phyloP scores from a whole-genome alignment of 495 filamentous ascomycete genomes.

The Aspergillus leporis region DNA sequence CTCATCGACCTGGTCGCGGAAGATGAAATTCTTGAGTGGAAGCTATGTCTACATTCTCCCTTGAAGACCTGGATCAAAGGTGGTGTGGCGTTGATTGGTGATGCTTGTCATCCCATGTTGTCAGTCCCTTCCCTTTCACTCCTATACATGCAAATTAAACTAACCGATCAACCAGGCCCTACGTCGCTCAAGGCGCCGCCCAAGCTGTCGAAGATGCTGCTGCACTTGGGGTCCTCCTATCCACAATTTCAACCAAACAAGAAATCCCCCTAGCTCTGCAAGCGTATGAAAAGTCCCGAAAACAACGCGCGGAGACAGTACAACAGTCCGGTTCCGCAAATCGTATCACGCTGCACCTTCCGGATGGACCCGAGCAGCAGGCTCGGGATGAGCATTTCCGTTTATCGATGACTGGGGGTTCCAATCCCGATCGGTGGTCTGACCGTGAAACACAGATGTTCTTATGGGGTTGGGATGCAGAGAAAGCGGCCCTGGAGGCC shows the following conservation, averaged over 20 bases:
- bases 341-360: slow-evolving; percentile 53
- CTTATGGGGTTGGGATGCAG: slow-evolving; percentile 51
- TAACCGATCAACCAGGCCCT: slow-evolving; percentile 29
- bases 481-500: slow-evolving; percentile 40
- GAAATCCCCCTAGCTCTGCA: slow-evolving; percentile 45
- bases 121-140: slow-evolving; percentile 17
- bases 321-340: slow-evolving; percentile 53
- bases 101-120: slow-evolving; percentile 70
- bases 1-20: slow-evolving; percentile 43
- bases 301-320: slow-evolving; percentile 49
- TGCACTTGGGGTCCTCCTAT: slow-evolving; percentile 50
- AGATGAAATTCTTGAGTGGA: slow-evolving; percentile 63
- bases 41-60: slow-evolving; percentile 57
- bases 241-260: slow-evolving; percentile 33
- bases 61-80: slow-evolving; percentile 58
- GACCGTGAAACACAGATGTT: slow-evolving; percentile 48
- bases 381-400: slow-evolving; percentile 50
- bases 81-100: slow-evolving; percentile 63
- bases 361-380: slow-evolving; percentile 52
- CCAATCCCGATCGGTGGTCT: slow-evolving; percentile 50
- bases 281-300: slow-evolving; percentile 51
- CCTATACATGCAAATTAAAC: neutral
- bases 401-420: slow-evolving; percentile 31
- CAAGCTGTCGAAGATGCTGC: slow-evolving; percentile 57
- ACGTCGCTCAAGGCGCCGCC: slow-evolving; percentile 54